These are phyloP conservation scores for Boletus rex-veris DNA, from an alignment of 768 basidiomycete species.

Conservation along the genomic window DNA sequence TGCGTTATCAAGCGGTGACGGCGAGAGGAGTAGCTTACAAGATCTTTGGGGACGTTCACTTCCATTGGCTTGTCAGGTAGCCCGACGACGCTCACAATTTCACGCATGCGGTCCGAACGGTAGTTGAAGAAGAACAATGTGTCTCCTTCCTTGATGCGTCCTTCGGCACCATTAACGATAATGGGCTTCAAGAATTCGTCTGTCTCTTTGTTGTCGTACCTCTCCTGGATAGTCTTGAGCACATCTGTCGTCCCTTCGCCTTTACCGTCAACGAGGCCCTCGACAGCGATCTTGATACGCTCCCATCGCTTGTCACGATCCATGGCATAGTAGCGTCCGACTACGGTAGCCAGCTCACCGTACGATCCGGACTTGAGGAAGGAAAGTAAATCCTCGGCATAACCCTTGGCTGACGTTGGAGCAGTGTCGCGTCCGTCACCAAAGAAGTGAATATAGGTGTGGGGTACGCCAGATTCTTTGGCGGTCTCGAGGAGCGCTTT, in stretches of 20 bases:
- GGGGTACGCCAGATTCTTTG: slow-evolving; percentile 77
- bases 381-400: slow-evolving; percentile 70
- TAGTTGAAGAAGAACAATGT: slow-evolving; percentile 98
- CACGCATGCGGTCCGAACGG: slow-evolving; percentile 93
- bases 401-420: slow-evolving; percentile 74
- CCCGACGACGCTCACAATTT: slow-evolving; percentile 81
- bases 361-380: slow-evolving; percentile 75
- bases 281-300: slow-evolving; percentile 83
- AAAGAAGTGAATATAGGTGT: slow-evolving; percentile 91
- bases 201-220: slow-evolving; percentile 82
- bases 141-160: slow-evolving; percentile 81
- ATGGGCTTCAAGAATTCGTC: slow-evolving; percentile 97
- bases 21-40: slow-evolving; percentile 46
- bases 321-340: slow-evolving; percentile 96
- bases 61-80: slow-evolving; percentile 82
- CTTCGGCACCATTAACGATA: slow-evolving; percentile 75
- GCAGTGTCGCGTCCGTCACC: slow-evolving; percentile 95
- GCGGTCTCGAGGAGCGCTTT: slow-evolving; percentile 89
- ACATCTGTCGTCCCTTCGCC: slow-evolving; percentile 55
- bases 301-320: slow-evolving; percentile 98
- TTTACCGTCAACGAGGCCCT: slow-evolving; percentile 73
- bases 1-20: background rate
- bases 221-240: slow-evolving; percentile 64
- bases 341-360: slow-evolving; percentile 79
- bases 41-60: slow-evolving; percentile 71